These are phyloP conservation scores for Corynascus novoguineensis DNA, from an alignment of 495 filamentous ascomycete species.

Conservation along the genomic window DNA sequence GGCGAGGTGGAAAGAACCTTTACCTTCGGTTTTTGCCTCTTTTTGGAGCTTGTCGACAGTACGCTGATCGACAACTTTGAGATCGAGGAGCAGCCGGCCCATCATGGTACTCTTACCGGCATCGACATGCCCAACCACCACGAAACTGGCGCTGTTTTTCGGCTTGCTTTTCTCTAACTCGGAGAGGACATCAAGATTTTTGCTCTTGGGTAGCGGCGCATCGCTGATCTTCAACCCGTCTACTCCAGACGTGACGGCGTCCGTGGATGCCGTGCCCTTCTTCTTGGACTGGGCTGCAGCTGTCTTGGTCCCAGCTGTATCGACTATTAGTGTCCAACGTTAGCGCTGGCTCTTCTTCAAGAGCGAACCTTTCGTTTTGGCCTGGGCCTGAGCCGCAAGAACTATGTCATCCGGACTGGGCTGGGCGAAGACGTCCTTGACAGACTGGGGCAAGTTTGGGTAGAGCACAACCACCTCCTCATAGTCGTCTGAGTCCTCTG, in stretches of 20 bases:
- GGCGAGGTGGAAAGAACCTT: constrained; percentile 90
- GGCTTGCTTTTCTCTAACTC: constrained; percentile 69
- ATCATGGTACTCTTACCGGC: constrained; percentile 97
- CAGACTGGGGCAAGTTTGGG: constrained; percentile 32
- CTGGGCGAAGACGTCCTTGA: constrained; percentile 65
- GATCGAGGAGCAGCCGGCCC: constrained; percentile 87
- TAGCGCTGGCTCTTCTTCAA: constrained; percentile 36
- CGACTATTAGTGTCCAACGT: constrained; percentile 39
- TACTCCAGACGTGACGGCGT: constrained; percentile 45
- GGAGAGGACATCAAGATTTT: constrained; percentile 76
- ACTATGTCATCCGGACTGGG: constrained; percentile 95
- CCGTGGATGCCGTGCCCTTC: constrained; percentile 26
- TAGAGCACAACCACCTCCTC: constrained; percentile 5
- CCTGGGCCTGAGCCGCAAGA: constrained; percentile 79
- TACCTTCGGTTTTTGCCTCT: constrained; percentile 87
- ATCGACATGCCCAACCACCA: constrained; percentile 96
- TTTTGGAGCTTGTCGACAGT: constrained; percentile 81
- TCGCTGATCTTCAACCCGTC: constrained; percentile 61
- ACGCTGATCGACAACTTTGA: constrained; percentile 78
- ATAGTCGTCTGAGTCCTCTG: not conserved
- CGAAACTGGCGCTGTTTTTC: constrained; percentile 87
- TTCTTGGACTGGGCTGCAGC: constrained; percentile 30
- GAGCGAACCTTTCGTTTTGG: constrained; percentile 85
- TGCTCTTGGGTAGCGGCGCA: constrained; percentile 68
- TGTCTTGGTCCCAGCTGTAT: constrained; percentile 43